Percentiles rank a stretch among this genome's conserved stretches.
phyloP scores from a whole-genome alignment of 768 basidiomycete genomes.

The Psilocybe tampanensis region DNA sequence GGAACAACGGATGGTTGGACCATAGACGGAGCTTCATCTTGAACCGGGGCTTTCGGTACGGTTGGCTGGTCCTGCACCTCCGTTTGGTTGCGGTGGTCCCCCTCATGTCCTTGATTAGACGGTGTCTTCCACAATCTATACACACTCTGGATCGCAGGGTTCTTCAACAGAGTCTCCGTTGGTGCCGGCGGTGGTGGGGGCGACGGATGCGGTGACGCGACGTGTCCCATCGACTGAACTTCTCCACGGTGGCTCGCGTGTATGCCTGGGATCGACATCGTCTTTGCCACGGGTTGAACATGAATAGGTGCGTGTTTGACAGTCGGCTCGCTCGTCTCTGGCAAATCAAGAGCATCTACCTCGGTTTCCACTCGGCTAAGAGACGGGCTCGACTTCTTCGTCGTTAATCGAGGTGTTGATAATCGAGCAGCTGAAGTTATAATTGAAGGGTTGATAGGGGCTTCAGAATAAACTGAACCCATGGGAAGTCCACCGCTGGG shows the following conservation, averaged over 20 bases:
- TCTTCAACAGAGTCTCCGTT: slow-evolving; percentile 40
- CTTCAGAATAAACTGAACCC: slow-evolving; percentile 22
- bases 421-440: slow-evolving; percentile 21
- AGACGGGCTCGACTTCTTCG: slow-evolving; percentile 35
- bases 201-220: slow-evolving; percentile 50
- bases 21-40: background rate
- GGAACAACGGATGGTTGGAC: background rate
- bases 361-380: slow-evolving; percentile 37
- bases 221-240: slow-evolving; percentile 83
- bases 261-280: slow-evolving; percentile 88
- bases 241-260: slow-evolving; percentile 85
- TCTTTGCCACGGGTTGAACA: slow-evolving; percentile 77
- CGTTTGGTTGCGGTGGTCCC: slow-evolving; percentile 1
- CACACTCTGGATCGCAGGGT: slow-evolving; percentile 64
- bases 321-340: slow-evolving; percentile 22
- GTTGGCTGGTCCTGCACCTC: background rate
- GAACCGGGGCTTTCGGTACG: background rate
- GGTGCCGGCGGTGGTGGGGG: slow-evolving; percentile 30
- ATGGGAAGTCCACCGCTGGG: slow-evolving; percentile 16
- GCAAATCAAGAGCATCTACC: slow-evolving; percentile 30
- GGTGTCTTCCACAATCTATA: slow-evolving; percentile 71
- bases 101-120: slow-evolving; percentile 9
- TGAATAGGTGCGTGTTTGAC: slow-evolving; percentile 54
- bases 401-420: slow-evolving; percentile 21
- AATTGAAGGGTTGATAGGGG: slow-evolving; percentile 17